These are phyloP conservation scores for Pythium guiyangense DNA, from an alignment of 352 stramenopile species.

Conservation along the genomic window DNA sequence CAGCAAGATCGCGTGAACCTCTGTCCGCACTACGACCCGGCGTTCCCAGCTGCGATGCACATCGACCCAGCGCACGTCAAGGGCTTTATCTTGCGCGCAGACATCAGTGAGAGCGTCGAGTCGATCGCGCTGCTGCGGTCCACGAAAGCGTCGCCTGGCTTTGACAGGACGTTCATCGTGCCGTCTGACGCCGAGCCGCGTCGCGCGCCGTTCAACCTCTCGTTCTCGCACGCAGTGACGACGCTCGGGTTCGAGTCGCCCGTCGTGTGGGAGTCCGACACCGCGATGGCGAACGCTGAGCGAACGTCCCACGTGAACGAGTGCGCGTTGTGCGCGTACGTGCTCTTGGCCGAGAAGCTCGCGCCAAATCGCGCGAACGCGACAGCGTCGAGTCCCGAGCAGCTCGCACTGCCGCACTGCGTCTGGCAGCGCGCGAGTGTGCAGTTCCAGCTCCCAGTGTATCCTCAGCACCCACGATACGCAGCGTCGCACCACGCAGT, in stretches of 20 bases:
- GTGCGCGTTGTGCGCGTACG: constrained; percentile 25
- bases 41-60: constrained; percentile 14
- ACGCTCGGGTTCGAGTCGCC: constrained; percentile 17
- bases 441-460: constrained; percentile 17
- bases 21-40: constrained; percentile 21
- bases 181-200: neutral
- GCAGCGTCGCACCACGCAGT: constrained; percentile 4
- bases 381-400: neutral
- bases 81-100: constrained; percentile 24
- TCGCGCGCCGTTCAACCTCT: constrained; percentile 11
- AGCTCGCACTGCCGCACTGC: constrained; percentile 20
- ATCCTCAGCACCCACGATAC: no score
- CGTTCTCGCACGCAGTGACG: constrained; percentile 15
- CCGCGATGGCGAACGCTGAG: no score
- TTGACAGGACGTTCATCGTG: constrained; percentile 14
- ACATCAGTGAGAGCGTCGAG: constrained; percentile 9
- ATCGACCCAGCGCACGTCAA: constrained; percentile 17
- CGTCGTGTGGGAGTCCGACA: constrained; percentile 11
- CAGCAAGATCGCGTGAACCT: constrained; percentile 17
- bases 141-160: constrained; percentile 19
- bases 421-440: constrained; percentile 10
- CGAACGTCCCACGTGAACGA: neutral
- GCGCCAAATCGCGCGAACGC: constrained; percentile 1
- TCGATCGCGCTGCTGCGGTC: constrained; percentile 23
- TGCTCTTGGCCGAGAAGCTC: constrained; percentile 22